These are phyloP conservation scores for Huntiella savannae DNA, from an alignment of 2,329 filamentous ascomycete genomes.

Conservation along the genomic window DNA sequence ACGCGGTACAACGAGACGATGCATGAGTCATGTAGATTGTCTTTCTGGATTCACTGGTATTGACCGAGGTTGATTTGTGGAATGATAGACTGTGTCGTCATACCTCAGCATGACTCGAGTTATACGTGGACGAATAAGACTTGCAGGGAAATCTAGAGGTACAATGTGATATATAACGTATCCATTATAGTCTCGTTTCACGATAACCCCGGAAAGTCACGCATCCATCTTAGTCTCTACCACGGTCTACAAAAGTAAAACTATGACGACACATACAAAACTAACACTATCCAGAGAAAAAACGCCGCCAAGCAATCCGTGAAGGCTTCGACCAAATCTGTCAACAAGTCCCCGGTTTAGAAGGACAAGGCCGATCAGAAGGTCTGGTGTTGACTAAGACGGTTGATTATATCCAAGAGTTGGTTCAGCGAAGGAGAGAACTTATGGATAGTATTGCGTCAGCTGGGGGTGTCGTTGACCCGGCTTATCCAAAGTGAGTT, in stretches of 20 bases:
- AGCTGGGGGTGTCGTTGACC: conserved; percentile 35
- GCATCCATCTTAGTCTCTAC: neutral
- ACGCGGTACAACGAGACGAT: too few relatives aligned
- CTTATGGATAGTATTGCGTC: conserved; percentile 40
- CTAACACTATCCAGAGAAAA: conserved; percentile 20
- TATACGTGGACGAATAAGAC: neutral
- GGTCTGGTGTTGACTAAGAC: conserved; percentile 61
- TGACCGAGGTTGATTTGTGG: neutral
- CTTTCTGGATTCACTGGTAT: neutral
- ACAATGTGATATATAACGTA: too few relatives aligned
- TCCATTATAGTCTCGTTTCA: too few relatives aligned
- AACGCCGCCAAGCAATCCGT: conserved; percentile 45
- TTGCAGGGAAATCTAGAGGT: too few relatives aligned
- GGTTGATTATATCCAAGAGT: conserved; percentile 43
- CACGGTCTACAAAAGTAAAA: too few relatives aligned
- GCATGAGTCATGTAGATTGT: too few relatives aligned
- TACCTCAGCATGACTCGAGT: neutral
- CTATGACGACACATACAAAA: conserved; percentile 5
- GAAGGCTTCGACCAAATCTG: conserved; percentile 70
- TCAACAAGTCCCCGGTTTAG: conserved; percentile 59
- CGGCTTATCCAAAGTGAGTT: conserved; percentile 7
- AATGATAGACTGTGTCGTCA: neutral
- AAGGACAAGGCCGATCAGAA: conserved; percentile 70
- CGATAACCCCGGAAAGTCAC: too few relatives aligned
- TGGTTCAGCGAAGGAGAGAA: conserved; percentile 37